Percentiles rank a stretch among this genome's conserved stretches.
Evolutionary conservation across 768 basidiomycete genomes (phyloP).

Genomic region (Leccinum ochraceum): DNA sequence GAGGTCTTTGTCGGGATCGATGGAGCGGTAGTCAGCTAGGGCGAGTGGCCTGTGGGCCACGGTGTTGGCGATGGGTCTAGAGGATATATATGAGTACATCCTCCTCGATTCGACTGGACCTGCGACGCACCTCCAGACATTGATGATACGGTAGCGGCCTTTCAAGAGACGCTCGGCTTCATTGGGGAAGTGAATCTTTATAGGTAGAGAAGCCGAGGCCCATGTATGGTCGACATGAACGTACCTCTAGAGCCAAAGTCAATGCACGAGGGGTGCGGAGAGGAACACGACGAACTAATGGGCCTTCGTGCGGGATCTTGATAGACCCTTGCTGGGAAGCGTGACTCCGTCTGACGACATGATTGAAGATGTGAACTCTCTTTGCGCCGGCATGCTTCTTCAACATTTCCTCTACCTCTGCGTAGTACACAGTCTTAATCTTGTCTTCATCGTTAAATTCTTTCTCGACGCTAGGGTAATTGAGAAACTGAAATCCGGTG

Average conservation of each 20-base stretch:
- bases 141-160: conserved; percentile 45
- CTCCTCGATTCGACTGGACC: not conserved
- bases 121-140: conserved; percentile 40
- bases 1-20: not conserved
- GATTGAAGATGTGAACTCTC: conserved; percentile 46
- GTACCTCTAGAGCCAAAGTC: conserved; percentile 13
- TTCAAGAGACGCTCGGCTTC: conserved; percentile 10
- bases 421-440: conserved; percentile 41
- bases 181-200: not conserved
- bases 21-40: not conserved
- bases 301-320: conserved; percentile 24
- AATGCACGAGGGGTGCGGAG: conserved; percentile 7
- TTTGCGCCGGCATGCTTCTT: conserved; percentile 41
- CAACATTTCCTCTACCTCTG: conserved; percentile 43
- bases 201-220: not conserved
- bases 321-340: not conserved
- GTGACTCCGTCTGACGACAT: conserved; percentile 38
- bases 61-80: not conserved
- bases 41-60: not conserved
- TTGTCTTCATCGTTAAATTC: conserved; percentile 41
- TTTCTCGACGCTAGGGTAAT: conserved; percentile 36
- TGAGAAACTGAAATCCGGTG: conserved; percentile 45
- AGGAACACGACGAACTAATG: conserved; percentile 31
- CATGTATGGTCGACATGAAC: not conserved
- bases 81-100: not conserved